Conservation (phyloP, 176 grass and related monocot genomes). For the Tuctoria greenei region DNA sequence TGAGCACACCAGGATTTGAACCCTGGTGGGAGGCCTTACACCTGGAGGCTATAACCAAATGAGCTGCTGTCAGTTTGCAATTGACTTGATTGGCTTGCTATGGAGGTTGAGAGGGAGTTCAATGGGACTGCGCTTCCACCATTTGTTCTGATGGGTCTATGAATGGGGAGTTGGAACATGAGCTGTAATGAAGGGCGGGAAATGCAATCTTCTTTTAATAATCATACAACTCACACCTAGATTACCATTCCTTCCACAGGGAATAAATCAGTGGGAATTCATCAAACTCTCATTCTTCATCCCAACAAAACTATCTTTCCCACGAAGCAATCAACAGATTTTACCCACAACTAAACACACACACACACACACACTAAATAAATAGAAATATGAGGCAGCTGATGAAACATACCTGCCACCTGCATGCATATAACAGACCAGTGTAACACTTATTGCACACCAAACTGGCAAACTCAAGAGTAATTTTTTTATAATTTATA, state of each 20-base stretch:
- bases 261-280: too few species aligned
- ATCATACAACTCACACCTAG: too few species aligned
- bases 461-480: conserved; percentile 5
- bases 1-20: too few species aligned
- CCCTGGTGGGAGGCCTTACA: too few species aligned
- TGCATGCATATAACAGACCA: not conserved
- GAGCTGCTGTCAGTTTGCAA: too few species aligned
- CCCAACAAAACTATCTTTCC: not conserved
- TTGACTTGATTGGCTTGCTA: not conserved
- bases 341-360: too few species aligned
- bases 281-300: too few species aligned
- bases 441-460: not conserved
- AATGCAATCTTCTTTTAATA: too few species aligned
- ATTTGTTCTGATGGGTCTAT: not conserved
- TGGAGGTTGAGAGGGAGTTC: not conserved
- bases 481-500: conserved; percentile 3
- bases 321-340: too few species aligned
- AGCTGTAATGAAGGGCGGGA: too few species aligned
- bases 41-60: too few species aligned
- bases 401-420: conserved; percentile 12
- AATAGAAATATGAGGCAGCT: not conserved
- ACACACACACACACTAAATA: not conserved
- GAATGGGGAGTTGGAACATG: not conserved
- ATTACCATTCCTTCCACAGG: too few species aligned
- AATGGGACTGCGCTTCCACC: not conserved